phyloP scores from a whole-genome alignment of 2,329 filamentous ascomycete genomes.

The Beauveria brongniartii region DNA sequence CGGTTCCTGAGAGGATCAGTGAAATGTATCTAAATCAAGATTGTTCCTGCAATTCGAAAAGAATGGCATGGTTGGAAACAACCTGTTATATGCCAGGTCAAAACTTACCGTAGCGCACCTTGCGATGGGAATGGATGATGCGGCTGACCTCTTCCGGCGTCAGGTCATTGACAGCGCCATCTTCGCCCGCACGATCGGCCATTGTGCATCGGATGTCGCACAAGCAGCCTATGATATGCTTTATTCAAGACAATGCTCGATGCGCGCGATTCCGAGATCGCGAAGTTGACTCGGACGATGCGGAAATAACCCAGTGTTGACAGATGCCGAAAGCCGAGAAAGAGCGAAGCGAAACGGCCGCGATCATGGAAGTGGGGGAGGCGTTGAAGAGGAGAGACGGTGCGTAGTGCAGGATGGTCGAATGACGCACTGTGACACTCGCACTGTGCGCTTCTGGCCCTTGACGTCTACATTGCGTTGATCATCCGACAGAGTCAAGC shows the following conservation, averaged over 20 bases:
- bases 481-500: not conserved
- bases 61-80: not conserved
- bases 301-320: conserved; percentile 19
- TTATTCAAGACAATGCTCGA: not conserved
- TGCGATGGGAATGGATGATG: conserved; percentile 62
- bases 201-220: conserved; percentile 23
- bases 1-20: conserved; percentile 38
- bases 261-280: conserved; percentile 18
- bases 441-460: not conserved
- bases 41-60: not conserved
- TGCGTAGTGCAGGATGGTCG: not conserved
- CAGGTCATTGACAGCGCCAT: conserved; percentile 45
- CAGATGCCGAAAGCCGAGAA: conserved; percentile 31
- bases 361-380: not conserved
- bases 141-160: conserved; percentile 58
- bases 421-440: not conserved
- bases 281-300: conserved; percentile 11
- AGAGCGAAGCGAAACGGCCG: conserved; percentile 2
- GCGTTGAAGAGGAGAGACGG: not conserved
- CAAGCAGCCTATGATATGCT: not conserved
- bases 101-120: conserved; percentile 57
- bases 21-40: not conserved
- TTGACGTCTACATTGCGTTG: no score
- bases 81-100: not conserved
- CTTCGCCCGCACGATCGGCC: conserved; percentile 37